These are phyloP conservation scores for Coemansia sp. DNA, from an alignment of 192 early-diverging fungal species.

Conservation along the genomic window DNA sequence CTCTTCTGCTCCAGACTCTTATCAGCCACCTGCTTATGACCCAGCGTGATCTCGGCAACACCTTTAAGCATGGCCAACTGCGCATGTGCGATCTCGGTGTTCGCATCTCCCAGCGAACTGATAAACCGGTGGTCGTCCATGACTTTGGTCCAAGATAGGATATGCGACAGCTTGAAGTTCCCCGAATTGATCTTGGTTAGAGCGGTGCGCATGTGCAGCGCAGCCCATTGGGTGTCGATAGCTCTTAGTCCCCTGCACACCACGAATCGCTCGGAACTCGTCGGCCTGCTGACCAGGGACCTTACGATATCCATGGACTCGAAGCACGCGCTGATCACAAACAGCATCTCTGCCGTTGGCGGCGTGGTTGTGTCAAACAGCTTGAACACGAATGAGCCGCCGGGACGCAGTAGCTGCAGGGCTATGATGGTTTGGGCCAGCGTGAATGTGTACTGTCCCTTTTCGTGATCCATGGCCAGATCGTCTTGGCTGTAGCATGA, in stretches of 20 bases:
- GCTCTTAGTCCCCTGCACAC: constrained; percentile 24
- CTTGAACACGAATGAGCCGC: constrained; percentile 44
- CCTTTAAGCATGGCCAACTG: constrained; percentile 18
- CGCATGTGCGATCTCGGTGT: constrained; percentile 10
- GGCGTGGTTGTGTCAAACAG: constrained; percentile 28
- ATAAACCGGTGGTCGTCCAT: constrained; percentile 29
- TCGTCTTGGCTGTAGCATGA: not conserved
- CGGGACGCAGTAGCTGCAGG: constrained; percentile 17
- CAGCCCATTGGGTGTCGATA: constrained; percentile 18
- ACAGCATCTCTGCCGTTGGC: constrained; percentile 42
- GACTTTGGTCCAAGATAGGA: constrained; percentile 43
- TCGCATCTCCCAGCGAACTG: constrained; percentile 15
- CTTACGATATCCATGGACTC: constrained; percentile 37
- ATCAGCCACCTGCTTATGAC: not conserved
- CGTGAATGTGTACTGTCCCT: constrained; percentile 25
- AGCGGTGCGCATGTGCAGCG: constrained; percentile 23
- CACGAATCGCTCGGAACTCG: constrained; percentile 31
- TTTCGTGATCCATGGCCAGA: constrained; percentile 17
- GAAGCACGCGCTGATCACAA: constrained; percentile 32
- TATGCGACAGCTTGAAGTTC: constrained; percentile 33
- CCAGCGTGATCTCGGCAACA: not conserved
- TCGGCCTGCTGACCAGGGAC: constrained; percentile 23
- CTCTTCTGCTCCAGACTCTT: not conserved
- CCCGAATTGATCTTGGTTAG: constrained; percentile 24
- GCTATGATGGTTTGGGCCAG: constrained; percentile 37